Percentiles rank a stretch among this genome's conserved stretches.
Conservation (phyloP, 305 asterid species). For the Plantago coronopus region DNA sequence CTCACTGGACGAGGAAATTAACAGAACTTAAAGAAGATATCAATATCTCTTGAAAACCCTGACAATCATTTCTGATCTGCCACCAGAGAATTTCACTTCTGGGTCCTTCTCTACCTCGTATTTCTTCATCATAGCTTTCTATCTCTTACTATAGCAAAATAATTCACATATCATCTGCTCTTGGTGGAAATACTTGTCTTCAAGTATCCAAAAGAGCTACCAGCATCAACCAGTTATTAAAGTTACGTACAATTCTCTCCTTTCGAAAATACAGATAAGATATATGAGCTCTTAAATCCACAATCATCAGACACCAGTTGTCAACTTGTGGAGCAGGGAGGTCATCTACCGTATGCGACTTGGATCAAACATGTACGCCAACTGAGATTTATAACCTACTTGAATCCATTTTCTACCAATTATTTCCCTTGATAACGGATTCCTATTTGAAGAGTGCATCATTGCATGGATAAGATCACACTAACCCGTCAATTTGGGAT, state of each 20-base stretch:
- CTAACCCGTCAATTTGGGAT: not conserved
- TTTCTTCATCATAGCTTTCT: constrained; percentile 2
- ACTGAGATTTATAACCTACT: not conserved
- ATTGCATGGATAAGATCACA: no score
- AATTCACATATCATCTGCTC: not conserved
- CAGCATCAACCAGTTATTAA: not conserved
- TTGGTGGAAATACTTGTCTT: not conserved
- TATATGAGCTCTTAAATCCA: not conserved
- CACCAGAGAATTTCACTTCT: not conserved
- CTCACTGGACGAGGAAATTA: not conserved
- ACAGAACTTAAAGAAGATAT: not conserved
- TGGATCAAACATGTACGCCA: not conserved
- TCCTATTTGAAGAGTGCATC: no score
- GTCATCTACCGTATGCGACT: not conserved
- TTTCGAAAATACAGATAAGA: not conserved
- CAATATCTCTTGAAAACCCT: not conserved
- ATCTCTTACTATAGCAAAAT: not conserved
- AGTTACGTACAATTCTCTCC: not conserved
- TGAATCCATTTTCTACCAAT: no score
- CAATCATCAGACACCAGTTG: not conserved
- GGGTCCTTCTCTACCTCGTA: not conserved
- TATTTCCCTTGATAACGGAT: no score
- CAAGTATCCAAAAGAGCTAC: not conserved
- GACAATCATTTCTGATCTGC: not conserved
- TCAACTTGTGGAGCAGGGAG: constrained; percentile 1